phyloP scores from a whole-genome alignment of 2,329 filamentous ascomycete genomes.

The Pestalotiopsis sp. region DNA sequence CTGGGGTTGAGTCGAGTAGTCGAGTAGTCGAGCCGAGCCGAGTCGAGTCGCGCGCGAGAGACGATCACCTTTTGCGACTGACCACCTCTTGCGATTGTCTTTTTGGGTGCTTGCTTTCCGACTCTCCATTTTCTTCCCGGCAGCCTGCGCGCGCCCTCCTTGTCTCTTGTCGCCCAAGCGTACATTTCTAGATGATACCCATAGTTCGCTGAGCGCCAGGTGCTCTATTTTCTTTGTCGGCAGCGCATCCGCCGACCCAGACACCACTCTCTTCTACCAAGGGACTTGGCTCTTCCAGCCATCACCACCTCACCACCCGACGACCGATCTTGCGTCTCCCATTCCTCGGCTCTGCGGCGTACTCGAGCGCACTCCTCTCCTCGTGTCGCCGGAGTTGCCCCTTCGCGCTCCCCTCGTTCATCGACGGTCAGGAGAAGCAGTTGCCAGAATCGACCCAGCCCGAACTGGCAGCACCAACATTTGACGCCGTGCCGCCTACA shows the following conservation, averaged over 20 bases:
- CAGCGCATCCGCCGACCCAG: background rate
- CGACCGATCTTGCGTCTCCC: background rate
- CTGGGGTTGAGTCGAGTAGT: background rate
- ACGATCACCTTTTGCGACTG: background rate
- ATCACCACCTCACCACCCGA: background rate
- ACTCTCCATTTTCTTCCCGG: background rate
- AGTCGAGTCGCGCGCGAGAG: background rate
- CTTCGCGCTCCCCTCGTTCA: background rate
- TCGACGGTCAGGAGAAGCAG: background rate
- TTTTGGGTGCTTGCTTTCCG: background rate
- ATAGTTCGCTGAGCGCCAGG: constrained; percentile 3
- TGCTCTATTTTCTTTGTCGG: background rate
- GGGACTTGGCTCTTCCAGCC: background rate
- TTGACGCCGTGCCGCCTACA: background rate
- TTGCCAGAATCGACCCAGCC: background rate
- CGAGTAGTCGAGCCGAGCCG: too few relatives aligned
- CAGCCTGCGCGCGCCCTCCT: background rate
- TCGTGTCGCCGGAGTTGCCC: background rate
- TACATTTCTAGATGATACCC: constrained; percentile 7
- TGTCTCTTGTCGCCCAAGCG: background rate
- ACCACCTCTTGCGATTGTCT: background rate
- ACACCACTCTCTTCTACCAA: background rate
- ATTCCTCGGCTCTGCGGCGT: background rate
- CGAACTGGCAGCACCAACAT: background rate
- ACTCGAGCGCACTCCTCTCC: background rate